These are phyloP conservation scores for Globisporangium heterothallicum DNA, from an alignment of 352 stramenopile species.

Conservation along the genomic window DNA sequence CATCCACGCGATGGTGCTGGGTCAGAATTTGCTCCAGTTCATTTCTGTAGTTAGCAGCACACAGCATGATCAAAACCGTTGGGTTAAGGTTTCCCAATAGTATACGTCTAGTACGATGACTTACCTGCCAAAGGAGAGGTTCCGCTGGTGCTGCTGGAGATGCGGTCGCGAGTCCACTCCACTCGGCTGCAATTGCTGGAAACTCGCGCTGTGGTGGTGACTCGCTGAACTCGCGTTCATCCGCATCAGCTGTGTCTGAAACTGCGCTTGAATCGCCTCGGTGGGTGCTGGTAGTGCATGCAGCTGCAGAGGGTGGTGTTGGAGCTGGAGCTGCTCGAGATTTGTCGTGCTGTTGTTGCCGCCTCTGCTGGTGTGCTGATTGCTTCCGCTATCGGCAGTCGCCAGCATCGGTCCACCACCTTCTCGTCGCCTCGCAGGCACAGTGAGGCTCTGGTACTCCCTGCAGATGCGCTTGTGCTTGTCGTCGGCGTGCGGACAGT, in stretches of 20 bases:
- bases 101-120: neutral
- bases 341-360: neutral
- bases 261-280: neutral
- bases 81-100: no score
- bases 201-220: neutral
- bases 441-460: constrained; percentile 32
- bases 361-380: no score
- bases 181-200: neutral
- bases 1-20: neutral
- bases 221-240: neutral
- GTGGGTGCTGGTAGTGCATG: no score
- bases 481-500: constrained; percentile 35
- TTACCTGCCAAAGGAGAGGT: neutral
- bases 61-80: neutral
- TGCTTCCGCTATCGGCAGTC: no score
- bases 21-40: constrained; percentile 3
- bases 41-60: neutral
- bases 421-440: constrained; percentile 18
- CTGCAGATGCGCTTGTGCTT: constrained; percentile 37
- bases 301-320: neutral
- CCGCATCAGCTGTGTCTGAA: neutral
- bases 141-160: neutral
- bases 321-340: neutral
- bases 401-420: neutral
- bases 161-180: neutral